Evolutionary conservation across 192 early-diverging fungal species (phyloP).

Genomic region (Diversispora eburnea): DNA sequence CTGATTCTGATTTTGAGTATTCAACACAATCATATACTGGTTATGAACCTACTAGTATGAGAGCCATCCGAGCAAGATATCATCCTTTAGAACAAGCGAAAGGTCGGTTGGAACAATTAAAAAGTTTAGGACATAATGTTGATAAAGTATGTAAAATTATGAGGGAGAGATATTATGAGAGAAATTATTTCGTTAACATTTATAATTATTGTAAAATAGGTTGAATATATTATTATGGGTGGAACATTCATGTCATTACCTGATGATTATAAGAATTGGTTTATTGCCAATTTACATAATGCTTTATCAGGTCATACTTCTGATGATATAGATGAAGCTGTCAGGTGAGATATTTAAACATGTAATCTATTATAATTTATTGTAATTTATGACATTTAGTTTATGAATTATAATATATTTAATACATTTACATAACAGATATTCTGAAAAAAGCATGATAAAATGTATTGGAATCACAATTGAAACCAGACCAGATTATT

Average conservation of each 20-base stretch:
- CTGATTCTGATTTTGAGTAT: constrained; percentile 99
- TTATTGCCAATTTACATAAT: constrained; percentile 95
- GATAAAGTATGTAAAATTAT: constrained; percentile 60
- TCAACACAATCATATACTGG: constrained; percentile 99
- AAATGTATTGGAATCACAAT: constrained; percentile 99
- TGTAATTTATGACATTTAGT: no score
- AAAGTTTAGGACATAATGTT: constrained; percentile 87
- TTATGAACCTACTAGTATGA: constrained; percentile 98
- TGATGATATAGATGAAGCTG: constrained; percentile 94
- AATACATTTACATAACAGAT: constrained; percentile 35
- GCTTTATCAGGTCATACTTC: constrained; percentile 90
- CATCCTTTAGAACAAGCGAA: constrained; percentile 95
- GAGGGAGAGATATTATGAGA: neutral
- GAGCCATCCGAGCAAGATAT: constrained; percentile 97
- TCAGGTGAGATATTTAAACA: constrained; percentile 49
- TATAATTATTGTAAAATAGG: constrained; percentile 30
- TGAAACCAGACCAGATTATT: constrained; percentile 98
- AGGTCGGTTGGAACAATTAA: constrained; percentile 92
- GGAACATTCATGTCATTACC: constrained; percentile 97
- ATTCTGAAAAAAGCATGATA: constrained; percentile 93
- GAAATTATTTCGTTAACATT: neutral
- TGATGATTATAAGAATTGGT: constrained; percentile 97
- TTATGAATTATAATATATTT: no score
- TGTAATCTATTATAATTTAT: neutral
- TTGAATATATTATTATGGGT: constrained; percentile 99